Base-by-base conservation (phyloP, 768 basidiomycete species). In the Hemileccinum impolitum region DNA sequence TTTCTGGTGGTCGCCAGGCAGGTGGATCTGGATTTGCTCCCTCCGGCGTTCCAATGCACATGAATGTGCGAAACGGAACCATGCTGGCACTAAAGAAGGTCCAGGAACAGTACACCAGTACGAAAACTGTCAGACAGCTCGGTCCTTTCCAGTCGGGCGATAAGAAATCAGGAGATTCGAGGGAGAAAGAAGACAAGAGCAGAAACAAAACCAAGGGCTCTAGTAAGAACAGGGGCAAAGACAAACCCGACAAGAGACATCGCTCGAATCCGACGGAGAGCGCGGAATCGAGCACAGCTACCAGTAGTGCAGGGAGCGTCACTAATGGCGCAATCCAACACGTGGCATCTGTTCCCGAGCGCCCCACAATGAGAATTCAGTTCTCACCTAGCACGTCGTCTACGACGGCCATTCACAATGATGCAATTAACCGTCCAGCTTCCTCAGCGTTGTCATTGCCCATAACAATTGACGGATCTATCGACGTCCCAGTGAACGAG, bases 61-160 rank as follows among this genome's bases (percentile, higher is more conserved):
- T 63, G 53, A 59, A 67, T 10, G 63, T 62, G 44, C 67, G 66
- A 11, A 45, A 43, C 14, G 68, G 68, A 13, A 83, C 90, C 47
- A 68, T 92, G 54, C 69, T 91, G 12, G 87, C 85, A 15, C 80
- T 85, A 28, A 79, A 80, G 58, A 78, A 76, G 53, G 87, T 90
- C n/a, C 89, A 91, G 56, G 80, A 82, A 59, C 81, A 84, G 14
- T 90, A 79, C 58, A 89, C 87, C 15, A 88, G 80, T 57, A 90
- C 87, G 15, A 82, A 76, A 30, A 85, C 86, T 17, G 87, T 85
- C 6, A 74, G 79, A 41, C 82, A 80, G 59, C 72, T 49, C 6
- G 48, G 48, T n/a, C 48, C 48, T 11, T 49, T 49, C 21, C 48
- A 49, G 48, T 43, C 48, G 1, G 48, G 28, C n/a, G 48, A 49